Percentiles rank a stretch among this genome's conserved stretches.
These are phyloP conservation scores for Sporothrix luriei DNA, from an alignment of 2,329 filamentous ascomycete species.

Conservation along the genomic window DNA sequence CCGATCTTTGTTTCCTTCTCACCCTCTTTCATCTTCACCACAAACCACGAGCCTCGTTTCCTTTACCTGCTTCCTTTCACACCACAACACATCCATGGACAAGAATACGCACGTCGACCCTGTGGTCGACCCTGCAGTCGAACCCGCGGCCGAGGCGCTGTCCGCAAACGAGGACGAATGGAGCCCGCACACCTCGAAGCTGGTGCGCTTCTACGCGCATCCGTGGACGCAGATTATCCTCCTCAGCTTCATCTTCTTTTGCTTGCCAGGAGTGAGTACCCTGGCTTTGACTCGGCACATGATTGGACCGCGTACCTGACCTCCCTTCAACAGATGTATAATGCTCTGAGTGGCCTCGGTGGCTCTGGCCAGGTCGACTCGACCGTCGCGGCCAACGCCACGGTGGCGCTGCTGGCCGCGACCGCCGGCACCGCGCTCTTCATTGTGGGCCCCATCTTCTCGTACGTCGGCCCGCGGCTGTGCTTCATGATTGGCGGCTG, in stretches of 20 bases:
- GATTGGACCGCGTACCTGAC: too few species aligned
- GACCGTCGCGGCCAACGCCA: constrained; percentile 58
- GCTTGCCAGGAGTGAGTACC: constrained; percentile 50
- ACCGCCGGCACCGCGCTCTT: constrained; percentile 46
- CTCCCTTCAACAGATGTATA: too few species aligned
- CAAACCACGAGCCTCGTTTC: too few species aligned
- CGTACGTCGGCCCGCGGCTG: constrained; percentile 68
- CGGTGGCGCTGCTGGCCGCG: constrained; percentile 56
- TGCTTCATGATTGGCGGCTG: constrained; percentile 73
- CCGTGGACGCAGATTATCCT: constrained; percentile 53
- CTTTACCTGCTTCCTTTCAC: too few species aligned
- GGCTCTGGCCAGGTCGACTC: constrained; percentile 56
- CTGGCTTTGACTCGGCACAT: too few species aligned
- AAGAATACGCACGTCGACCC: neutral
- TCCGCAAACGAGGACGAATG: neutral
- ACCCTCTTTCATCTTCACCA: too few species aligned
- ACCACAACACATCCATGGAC: neutral
- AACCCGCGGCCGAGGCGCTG: neutral
- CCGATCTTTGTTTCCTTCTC: too few species aligned
- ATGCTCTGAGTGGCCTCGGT: constrained; percentile 29
- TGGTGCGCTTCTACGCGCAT: constrained; percentile 45
- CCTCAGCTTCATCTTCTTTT: constrained; percentile 55
- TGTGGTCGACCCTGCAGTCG: too few species aligned
- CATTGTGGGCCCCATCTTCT: constrained; percentile 64
- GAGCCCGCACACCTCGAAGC: constrained; percentile 34